Evolutionary conservation across 2,329 filamentous ascomycete genomes (phyloP), one percentile per base, ranked within the genome.

Genomic region (Microthyrium microscopicum): DNA sequence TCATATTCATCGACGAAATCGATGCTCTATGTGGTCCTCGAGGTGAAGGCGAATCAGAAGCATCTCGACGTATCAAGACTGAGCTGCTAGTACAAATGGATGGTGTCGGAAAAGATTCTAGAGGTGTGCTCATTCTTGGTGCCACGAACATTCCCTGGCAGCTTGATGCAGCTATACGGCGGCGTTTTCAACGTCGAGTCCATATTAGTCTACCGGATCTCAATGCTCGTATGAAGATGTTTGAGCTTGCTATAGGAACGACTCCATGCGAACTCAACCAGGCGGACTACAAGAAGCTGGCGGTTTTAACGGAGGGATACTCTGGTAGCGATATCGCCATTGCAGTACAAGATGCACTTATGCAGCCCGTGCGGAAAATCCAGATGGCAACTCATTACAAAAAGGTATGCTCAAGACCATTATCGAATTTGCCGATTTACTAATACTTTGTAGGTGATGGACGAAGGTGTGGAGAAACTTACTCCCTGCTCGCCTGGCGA

Each of bases 111-210:
- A 87, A 91, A 41, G 89, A 98, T 56, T 87, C 79, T 41, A 84
- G 79, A 47, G 89, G 87, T 15, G 87, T 98, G 6, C 64, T 98
- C 17, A 91, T 98, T 26, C 70, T 98, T 3, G 89, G 89, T 39
- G 89, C 89, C 34, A 98, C 89, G 36, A 98, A 98, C 53, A 95
- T 98, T 41, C 89, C 89, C 13, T 98, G 89, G 89, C 87, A 98
- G 63, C 68, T 98, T 31, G 89, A 98, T 54, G 80, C 83, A 8
- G 89, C 89, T 45, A 98, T 98, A 47, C 77, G 89, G 45, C 73
- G 89, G 55, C 82, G 89, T 50, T 98, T 98, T 64, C 91, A 98
- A 56, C 70, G 89, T 46, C 70, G 89, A 59, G 85, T 98, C 19
- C 89, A 98, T 56, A 98, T 98, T 55, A 83, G 79, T 42, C 61